Percentiles rank a stretch among this genome's conserved stretches.
Evolutionary conservation across 2,329 filamentous ascomycete species (phyloP).

Genomic region (Claviceps quebecensis): DNA sequence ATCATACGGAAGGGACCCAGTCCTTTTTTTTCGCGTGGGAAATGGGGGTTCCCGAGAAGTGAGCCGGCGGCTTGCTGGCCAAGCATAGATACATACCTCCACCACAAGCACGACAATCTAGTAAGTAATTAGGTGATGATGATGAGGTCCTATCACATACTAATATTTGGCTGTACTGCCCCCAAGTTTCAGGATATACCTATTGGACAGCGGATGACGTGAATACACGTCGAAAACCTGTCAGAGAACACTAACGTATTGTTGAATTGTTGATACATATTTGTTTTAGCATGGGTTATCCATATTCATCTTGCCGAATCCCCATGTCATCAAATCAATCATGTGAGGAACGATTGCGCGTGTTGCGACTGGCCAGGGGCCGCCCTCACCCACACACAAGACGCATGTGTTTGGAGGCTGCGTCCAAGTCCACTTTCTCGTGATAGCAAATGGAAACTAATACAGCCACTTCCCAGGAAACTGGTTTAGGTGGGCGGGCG

Average conservation of each 20-base stretch:
- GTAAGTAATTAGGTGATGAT: neutral
- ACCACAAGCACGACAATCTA: neutral
- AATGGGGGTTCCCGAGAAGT: neutral
- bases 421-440: neutral
- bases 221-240: neutral
- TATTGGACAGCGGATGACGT: too few species aligned
- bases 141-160: neutral
- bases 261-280: neutral
- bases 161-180: neutral
- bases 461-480: conserved; percentile 3
- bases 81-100: neutral
- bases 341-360: neutral
- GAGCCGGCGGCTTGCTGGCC: neutral
- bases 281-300: neutral
- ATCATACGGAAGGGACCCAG: neutral
- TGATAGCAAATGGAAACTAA: neutral
- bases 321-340: neutral
- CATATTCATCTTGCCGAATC: neutral
- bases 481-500: neutral
- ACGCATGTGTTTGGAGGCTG: neutral
- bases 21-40: too few species aligned
- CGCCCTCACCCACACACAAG: neutral
- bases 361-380: neutral
- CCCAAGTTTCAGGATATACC: neutral
- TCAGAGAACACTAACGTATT: neutral